These are phyloP conservation scores for Paracoccidioides lutzii DNA, from an alignment of 2,329 filamentous ascomycete species.

Conservation along the genomic window DNA sequence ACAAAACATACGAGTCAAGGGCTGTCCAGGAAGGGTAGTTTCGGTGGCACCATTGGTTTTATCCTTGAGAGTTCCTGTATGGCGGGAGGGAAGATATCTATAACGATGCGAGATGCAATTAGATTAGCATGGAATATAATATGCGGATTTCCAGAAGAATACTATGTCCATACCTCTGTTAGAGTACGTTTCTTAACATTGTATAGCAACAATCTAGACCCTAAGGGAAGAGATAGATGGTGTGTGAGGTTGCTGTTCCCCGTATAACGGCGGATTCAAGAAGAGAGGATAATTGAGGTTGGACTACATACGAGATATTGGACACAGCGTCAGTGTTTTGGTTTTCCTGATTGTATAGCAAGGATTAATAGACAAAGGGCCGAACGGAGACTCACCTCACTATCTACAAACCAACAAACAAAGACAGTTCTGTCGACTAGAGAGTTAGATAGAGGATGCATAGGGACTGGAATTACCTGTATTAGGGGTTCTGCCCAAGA, in stretches of 20 bases:
- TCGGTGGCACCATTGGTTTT: slow-evolving; percentile 33
- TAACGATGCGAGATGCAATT: neutral
- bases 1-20: slow-evolving; percentile 43
- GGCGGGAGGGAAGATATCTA: neutral
- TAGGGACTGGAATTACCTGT: neutral
- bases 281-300: neutral
- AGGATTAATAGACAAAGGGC: neutral
- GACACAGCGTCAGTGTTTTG: slow-evolving; percentile 1
- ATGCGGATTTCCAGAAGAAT: neutral
- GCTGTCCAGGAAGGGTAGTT: slow-evolving; percentile 47
- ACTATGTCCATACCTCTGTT: slow-evolving; percentile 1
- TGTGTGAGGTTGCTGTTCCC: neutral
- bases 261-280: neutral
- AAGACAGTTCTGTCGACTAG: neutral
- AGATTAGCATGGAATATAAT: neutral
- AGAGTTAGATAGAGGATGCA: neutral
- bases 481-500: neutral
- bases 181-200: neutral
- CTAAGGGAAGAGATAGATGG: neutral
- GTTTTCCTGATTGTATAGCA: neutral
- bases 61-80: neutral
- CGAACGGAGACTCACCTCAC: neutral
- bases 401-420: neutral
- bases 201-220: neutral
- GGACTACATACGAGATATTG: neutral